These are phyloP conservation scores for Aspergillus campestris DNA, from an alignment of 495 filamentous ascomycete genomes.

Conservation along the genomic window DNA sequence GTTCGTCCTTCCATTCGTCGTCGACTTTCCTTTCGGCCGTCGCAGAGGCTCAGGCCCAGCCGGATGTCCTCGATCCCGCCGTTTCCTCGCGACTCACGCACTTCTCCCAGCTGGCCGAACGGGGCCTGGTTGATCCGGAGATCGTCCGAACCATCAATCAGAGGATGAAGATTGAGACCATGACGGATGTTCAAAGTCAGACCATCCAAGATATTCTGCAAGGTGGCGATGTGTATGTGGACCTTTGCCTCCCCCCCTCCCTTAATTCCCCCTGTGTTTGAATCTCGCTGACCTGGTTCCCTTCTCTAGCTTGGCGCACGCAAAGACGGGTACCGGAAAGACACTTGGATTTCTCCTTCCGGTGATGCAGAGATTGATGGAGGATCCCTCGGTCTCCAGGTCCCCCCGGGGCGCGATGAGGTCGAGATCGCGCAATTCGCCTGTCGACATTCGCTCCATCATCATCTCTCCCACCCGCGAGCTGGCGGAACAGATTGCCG, in stretches of 20 bases:
- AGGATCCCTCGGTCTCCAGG: constrained; percentile 38
- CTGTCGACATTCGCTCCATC: constrained; percentile 73
- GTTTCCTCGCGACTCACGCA: constrained; percentile 40
- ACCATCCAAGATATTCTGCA: constrained; percentile 72
- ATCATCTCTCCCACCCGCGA: constrained; percentile 93
- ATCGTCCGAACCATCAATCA: too few relatives aligned
- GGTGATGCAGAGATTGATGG: constrained; percentile 62
- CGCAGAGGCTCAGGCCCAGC: constrained; percentile 8
- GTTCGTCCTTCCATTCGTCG: constrained; percentile 27
- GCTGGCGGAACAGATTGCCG: constrained; percentile 88
- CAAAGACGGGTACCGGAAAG: constrained; percentile 83
- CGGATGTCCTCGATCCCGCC: constrained; percentile 9
- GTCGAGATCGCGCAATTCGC: background rate
- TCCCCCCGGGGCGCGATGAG: background rate
- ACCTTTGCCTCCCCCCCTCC: background rate
- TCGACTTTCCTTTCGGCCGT: constrained; percentile 18
- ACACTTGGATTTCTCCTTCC: constrained; percentile 78
- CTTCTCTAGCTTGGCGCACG: constrained; percentile 67
- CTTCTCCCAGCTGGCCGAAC: constrained; percentile 59
- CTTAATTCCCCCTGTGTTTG: background rate
- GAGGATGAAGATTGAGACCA: too few relatives aligned
- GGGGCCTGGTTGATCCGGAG: constrained; percentile 52
- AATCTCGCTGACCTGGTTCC: constrained; percentile 12
- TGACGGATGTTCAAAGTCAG: constrained; percentile 87
- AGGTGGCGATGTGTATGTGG: constrained; percentile 69